phyloP scores from a whole-genome alignment of 2,329 filamentous ascomycete species.

The Diaporthe sp. region DNA sequence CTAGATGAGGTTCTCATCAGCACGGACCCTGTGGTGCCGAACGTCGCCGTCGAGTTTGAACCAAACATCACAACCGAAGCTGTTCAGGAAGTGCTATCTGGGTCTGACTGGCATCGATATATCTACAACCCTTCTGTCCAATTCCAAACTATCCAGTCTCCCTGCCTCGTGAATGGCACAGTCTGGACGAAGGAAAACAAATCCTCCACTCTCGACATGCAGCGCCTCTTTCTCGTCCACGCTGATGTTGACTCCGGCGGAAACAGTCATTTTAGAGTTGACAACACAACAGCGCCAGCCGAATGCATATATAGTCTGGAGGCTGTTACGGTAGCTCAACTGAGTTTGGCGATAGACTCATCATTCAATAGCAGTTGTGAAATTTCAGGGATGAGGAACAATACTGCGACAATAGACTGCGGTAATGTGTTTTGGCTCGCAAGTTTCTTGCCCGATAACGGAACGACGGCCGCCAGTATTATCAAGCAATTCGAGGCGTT shows the following conservation, averaged over 20 bases:
- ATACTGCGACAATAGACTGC: background rate
- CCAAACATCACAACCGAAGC: background rate
- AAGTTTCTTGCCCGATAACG: background rate
- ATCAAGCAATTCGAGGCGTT: background rate
- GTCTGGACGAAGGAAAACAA: background rate
- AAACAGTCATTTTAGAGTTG: background rate
- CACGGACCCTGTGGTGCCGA: background rate
- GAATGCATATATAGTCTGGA: background rate
- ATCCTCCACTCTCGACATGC: background rate
- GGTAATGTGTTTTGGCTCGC: background rate
- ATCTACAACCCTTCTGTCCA: background rate
- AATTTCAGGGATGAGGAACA: too few relatives aligned
- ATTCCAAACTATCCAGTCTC: background rate
- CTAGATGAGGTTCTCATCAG: background rate
- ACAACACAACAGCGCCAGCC: background rate
- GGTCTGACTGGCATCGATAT: too few relatives aligned
- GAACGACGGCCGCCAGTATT: background rate
- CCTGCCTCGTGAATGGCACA: background rate
- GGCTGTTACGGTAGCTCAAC: too few relatives aligned
- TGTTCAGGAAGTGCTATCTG: background rate
- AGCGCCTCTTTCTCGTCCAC: background rate
- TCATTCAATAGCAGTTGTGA: too few relatives aligned
- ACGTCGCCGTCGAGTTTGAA: rapidly evolving
- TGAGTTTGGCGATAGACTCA: too few relatives aligned
- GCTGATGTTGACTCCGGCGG: background rate